Conservation (phyloP, 768 basidiomycete genomes). For the Boletus sp. region DNA sequence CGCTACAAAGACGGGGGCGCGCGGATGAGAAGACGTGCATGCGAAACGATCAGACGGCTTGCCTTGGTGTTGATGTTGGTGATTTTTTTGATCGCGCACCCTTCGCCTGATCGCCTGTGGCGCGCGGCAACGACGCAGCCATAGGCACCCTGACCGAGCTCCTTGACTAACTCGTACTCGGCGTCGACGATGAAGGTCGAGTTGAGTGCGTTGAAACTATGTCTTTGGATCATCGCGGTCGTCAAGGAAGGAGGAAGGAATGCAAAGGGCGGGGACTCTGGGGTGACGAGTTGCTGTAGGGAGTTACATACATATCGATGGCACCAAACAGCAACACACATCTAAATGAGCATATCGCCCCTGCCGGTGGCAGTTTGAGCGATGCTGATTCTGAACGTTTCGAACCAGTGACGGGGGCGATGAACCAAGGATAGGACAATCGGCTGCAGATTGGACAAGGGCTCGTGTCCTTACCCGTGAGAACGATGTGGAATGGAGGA, state of each 20-base stretch:
- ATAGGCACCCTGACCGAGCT: slow-evolving; percentile 94
- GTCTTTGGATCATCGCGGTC: slow-evolving; percentile 55
- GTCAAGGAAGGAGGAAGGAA: slow-evolving; percentile 4
- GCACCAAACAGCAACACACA: slow-evolving; percentile 31
- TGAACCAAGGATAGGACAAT: not conserved
- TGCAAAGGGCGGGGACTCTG: not conserved
- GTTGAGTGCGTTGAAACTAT: slow-evolving; percentile 79
- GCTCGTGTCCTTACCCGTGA: slow-evolving; percentile 4
- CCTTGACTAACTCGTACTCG: slow-evolving; percentile 93
- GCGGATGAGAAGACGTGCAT: slow-evolving; percentile 12
- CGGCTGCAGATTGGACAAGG: not conserved
- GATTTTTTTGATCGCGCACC: slow-evolving; percentile 95
- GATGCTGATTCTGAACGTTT: no score
- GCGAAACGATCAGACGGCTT: slow-evolving; percentile 11
- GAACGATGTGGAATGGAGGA: not conserved
- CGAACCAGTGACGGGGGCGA: not conserved
- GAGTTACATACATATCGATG: slow-evolving; percentile 26
- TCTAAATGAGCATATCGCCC: slow-evolving; percentile 3
- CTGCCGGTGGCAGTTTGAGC: no score
- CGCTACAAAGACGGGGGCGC: slow-evolving; percentile 43
- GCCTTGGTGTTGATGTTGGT: slow-evolving; percentile 91
- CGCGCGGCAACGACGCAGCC: slow-evolving; percentile 87
- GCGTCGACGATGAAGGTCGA: slow-evolving; percentile 85
- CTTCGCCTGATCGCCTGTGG: slow-evolving; percentile 79
- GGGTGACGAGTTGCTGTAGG: slow-evolving; percentile 4